Conservation (phyloP, 2,329 filamentous ascomycete genomes). For the Diaporthe caulivora region DNA sequence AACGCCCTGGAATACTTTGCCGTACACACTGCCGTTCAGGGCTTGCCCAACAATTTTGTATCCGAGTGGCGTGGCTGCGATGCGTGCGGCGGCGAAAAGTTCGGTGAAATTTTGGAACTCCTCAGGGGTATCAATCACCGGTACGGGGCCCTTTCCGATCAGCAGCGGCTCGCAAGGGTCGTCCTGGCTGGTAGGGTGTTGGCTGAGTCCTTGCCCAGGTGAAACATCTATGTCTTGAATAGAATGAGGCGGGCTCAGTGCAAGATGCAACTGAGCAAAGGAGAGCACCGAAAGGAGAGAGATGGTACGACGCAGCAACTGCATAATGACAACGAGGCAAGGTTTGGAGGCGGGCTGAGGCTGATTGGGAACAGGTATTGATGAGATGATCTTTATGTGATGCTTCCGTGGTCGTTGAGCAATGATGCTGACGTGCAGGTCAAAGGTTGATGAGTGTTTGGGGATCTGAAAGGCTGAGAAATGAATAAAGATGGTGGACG, state of each 20-base stretch:
- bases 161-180: background rate
- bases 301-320: background rate
- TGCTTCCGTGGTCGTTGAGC: background rate
- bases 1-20: background rate
- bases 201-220: too few relatives aligned
- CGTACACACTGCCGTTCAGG: constrained; percentile 7
- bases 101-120: constrained; percentile 15
- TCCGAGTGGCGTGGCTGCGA: constrained; percentile 5
- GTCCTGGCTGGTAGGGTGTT: accelerated
- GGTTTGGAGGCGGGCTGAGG: background rate
- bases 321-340: background rate
- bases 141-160: background rate
- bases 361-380: background rate
- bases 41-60: constrained; percentile 12
- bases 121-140: background rate
- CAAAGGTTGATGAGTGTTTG: background rate
- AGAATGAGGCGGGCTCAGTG: background rate
- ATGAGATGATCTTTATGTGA: background rate
- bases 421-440: background rate
- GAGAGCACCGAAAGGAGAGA: background rate
- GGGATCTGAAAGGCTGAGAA: background rate
- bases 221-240: background rate
- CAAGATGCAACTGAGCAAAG: background rate
- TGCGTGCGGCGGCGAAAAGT: background rate
- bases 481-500: background rate